These are phyloP conservation scores for Colletotrichum caudatum DNA, from an alignment of 2,329 filamentous ascomycete genomes.

Conservation along the genomic window DNA sequence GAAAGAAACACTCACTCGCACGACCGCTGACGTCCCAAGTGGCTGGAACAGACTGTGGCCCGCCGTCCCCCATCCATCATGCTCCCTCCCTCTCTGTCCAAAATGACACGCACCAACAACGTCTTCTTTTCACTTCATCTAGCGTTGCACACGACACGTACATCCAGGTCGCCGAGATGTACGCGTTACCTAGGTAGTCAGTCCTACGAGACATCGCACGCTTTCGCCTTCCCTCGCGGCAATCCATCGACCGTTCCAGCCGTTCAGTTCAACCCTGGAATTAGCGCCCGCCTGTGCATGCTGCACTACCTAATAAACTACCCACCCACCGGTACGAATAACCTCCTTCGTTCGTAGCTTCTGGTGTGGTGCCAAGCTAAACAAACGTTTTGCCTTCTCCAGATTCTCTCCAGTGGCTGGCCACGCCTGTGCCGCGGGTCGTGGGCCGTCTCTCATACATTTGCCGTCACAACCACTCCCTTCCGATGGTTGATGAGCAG, in stretches of 20 bases:
- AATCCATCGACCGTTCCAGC: background rate
- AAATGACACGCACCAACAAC: background rate
- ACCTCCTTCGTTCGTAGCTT: background rate
- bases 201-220: too few relatives aligned
- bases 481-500: conserved; percentile 27
- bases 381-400: conserved; percentile 1
- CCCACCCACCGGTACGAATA: too few relatives aligned
- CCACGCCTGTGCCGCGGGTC: background rate
- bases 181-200: too few relatives aligned
- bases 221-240: too few relatives aligned
- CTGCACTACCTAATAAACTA: too few relatives aligned
- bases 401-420: background rate
- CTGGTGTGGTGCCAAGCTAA: background rate
- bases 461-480: conserved; percentile 24
- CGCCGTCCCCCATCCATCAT: too few relatives aligned
- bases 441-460: conserved; percentile 18
- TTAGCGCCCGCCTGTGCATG: background rate
- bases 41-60: background rate
- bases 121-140: background rate
- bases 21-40: background rate
- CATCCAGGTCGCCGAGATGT: too few relatives aligned
- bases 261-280: background rate
- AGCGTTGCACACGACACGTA: too few relatives aligned
- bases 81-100: background rate
- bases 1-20: background rate